Evolutionary conservation across 768 basidiomycete genomes (phyloP), one percentile per base, ranked within the genome.

Genomic region (Leccinum subgranulosum): DNA sequence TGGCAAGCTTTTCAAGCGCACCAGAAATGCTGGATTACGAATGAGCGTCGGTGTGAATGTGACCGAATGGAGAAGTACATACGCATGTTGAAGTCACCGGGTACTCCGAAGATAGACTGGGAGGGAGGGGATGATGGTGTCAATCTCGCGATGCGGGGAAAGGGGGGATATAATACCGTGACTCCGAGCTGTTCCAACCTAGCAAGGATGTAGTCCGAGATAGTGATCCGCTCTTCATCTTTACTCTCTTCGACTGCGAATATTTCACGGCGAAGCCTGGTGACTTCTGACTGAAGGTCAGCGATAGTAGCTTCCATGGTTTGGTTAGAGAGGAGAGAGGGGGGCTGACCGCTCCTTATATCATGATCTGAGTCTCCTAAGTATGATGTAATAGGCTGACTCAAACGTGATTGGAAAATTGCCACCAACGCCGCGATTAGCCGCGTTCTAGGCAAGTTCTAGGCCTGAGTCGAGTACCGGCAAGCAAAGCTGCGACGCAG

Each of bases 11-110:
- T 19, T 15, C 25, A 45, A 56, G 34, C 69, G 58, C 50, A 72
- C 71, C 62, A 72, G 48, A 57, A 72, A 64, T 25, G 71, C 71
- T 72, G 23, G 11, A 47, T 14, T 7, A 9, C 8, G 28, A 4
- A n/a, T 69, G 3, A 70, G 51, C 1, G 4, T n/a, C 23, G 41
- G 1, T 21, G 1, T n/a, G 3, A 6, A 49, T 7, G n/a, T 14
- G 14, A 49, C 21, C 1, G 1, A 25, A 57, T 15, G 1, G 19
- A 43, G 0, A 12, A 58, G 11, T 12, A 58, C 74, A 10, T 62
- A 76, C 77, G 87, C 47, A 92, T 81, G 68, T 92, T 92, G 62
- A 91, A 92, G 70, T 93, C 90, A n/a, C 92, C 92, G 0, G 92
- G 92, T 0, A 93, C 81, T 15, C 91, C 92, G 56, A 94, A 93